phyloP scores from a whole-genome alignment of 192 early-diverging fungal genomes.

The Powellomyces hirtus region DNA sequence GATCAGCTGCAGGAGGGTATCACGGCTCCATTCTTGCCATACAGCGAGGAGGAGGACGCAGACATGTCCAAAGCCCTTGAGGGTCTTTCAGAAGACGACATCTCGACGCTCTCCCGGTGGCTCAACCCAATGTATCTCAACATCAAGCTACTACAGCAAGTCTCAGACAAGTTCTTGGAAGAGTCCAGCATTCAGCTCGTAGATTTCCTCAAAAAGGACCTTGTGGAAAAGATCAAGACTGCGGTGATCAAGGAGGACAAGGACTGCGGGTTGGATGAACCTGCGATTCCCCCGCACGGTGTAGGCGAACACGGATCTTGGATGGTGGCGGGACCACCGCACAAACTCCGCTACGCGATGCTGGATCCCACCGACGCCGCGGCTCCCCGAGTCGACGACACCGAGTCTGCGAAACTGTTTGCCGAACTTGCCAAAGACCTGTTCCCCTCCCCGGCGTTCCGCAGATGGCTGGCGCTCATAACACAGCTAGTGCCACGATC shows the following conservation, averaged over 20 bases:
- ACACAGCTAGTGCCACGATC: constrained; percentile 47
- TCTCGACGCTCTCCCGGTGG: constrained; percentile 45
- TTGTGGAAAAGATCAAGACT: constrained; percentile 35
- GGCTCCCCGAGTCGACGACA: constrained; percentile 9
- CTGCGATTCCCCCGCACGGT: constrained; percentile 50
- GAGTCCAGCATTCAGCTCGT: constrained; percentile 67
- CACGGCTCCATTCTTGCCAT: constrained; percentile 22
- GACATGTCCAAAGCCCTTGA: constrained; percentile 9
- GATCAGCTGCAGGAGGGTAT: constrained; percentile 40
- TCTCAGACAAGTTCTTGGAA: constrained; percentile 63
- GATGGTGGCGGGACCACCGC: constrained; percentile 61
- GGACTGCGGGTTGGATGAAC: constrained; percentile 39
- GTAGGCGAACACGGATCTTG: constrained; percentile 56
- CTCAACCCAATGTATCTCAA: constrained; percentile 69
- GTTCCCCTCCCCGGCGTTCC: constrained; percentile 57
- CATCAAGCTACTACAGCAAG: constrained; percentile 42
- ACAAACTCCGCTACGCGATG: constrained; percentile 61
- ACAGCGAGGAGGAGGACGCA: neutral
- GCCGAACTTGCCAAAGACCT: constrained; percentile 39
- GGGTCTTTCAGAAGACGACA: constrained; percentile 46
- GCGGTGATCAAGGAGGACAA: constrained; percentile 43
- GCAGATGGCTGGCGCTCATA: constrained; percentile 56
- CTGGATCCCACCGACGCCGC: constrained; percentile 31
- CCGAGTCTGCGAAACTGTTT: constrained; percentile 27
- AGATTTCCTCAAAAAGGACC: constrained; percentile 54